A percentile compares a stretch with the other conserved stretches of the same genome.
Evolutionary conservation across 805 yeast species (phyloP).

Genomic region (Yamadazyma ubonensis): DNA sequence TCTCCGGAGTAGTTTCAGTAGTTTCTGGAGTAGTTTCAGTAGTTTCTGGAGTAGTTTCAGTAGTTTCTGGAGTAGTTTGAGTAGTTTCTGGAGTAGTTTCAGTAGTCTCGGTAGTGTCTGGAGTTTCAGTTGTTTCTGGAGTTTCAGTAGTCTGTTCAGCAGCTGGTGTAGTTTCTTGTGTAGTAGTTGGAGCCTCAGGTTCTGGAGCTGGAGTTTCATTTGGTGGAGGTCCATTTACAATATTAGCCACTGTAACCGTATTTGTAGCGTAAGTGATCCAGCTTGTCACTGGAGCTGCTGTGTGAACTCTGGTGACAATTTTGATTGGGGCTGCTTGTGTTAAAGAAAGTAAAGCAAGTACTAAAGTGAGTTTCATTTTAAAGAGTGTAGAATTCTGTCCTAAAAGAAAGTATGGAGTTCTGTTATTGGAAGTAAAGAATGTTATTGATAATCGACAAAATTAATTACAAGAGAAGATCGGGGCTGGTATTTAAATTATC

Average conservation of each 20-base stretch:
- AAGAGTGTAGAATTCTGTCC: conserved; percentile 1
- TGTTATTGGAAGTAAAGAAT: background rate
- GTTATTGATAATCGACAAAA: background rate
- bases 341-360: conserved; percentile 19
- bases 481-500: background rate
- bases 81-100: conserved; percentile 6
- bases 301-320: conserved; percentile 23
- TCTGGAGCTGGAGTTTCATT: conserved; percentile 12
- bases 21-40: conserved; percentile 9
- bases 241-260: conserved; percentile 17
- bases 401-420: conserved; percentile 7
- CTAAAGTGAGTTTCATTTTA: conserved; percentile 15
- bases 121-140: conserved; percentile 10
- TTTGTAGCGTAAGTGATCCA: conserved; percentile 22
- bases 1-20: conserved; percentile 7
- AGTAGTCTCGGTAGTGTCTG: conserved; percentile 11
- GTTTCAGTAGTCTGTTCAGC: conserved; percentile 12
- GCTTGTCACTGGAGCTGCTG: conserved; percentile 29
- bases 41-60: conserved; percentile 10
- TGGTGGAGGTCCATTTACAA: conserved; percentile 21
- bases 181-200: conserved; percentile 12
- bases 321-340: conserved; percentile 25
- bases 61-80: conserved; percentile 12
- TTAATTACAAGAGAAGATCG: background rate
- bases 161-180: conserved; percentile 7